These are phyloP conservation scores for Flaveria trinervia DNA, from an alignment of 129 eudicot species.

Conservation along the genomic window DNA sequence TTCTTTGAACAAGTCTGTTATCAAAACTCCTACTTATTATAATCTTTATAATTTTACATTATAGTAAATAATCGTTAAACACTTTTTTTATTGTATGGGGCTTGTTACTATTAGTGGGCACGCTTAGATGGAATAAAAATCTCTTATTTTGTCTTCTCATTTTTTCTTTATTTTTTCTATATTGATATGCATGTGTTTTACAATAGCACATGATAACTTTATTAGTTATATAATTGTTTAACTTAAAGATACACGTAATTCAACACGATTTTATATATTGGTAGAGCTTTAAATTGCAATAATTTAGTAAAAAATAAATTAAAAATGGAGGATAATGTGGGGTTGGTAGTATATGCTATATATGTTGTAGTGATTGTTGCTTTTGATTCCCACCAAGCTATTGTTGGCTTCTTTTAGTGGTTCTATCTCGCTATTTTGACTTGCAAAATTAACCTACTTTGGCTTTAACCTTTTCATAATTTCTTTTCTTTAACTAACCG, in stretches of 20 bases:
- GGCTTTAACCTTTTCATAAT: background rate
- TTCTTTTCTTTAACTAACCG: background rate
- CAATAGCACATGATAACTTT: too few relatives aligned
- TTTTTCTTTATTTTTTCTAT: too few relatives aligned
- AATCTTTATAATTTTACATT: too few relatives aligned
- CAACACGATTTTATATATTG: background rate
- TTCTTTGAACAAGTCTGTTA: too few relatives aligned
- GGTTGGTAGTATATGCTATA: constrained; percentile 17
- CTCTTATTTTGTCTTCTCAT: too few relatives aligned
- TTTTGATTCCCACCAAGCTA: constrained; percentile 29
- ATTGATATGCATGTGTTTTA: too few relatives aligned
- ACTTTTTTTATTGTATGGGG: too few relatives aligned
- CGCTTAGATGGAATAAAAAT: too few relatives aligned
- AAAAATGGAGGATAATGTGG: constrained; percentile 16
- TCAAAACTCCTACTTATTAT: too few relatives aligned
- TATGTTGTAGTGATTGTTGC: constrained; percentile 29
- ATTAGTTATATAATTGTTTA: background rate
- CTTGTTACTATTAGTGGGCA: too few relatives aligned
- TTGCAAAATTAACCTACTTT: background rate
- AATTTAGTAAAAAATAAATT: background rate
- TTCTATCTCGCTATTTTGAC: constrained; percentile 28
- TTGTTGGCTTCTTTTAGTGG: constrained; percentile 29
- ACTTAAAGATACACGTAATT: too few relatives aligned
- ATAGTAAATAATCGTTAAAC: too few relatives aligned
- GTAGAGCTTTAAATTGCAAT: background rate